Conservation (phyloP, 805 yeast species). For the Lipomyces lipofer region DNA sequence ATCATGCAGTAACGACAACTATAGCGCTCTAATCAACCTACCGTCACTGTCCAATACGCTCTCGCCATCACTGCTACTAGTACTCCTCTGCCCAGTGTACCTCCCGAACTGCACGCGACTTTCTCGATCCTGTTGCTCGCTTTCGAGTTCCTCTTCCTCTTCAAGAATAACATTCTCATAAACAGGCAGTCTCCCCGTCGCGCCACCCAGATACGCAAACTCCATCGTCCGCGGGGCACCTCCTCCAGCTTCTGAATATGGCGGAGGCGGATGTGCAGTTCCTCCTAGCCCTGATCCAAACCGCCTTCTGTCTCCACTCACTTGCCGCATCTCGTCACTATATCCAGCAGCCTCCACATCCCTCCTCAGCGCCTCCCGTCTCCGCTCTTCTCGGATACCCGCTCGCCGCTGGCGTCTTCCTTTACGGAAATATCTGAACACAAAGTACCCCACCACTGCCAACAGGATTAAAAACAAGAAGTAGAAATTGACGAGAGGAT, state of each 20-base stretch:
- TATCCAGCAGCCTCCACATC: constrained; percentile 19
- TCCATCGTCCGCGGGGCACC: constrained; percentile 10
- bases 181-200: constrained; percentile 7
- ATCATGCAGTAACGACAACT: too few relatives aligned
- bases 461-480: constrained; percentile 22
- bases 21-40: too few relatives aligned
- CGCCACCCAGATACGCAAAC: constrained; percentile 27
- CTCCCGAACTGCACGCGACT: too few relatives aligned
- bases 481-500: constrained; percentile 23
- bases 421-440: constrained; percentile 15
- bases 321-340: constrained; percentile 3
- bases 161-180: constrained; percentile 19
- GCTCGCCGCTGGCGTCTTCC: constrained; percentile 9
- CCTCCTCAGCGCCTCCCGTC: constrained; percentile 19
- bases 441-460: constrained; percentile 22
- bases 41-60: too few relatives aligned
- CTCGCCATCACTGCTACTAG: too few relatives aligned
- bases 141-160: constrained; percentile 2
- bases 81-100: too few relatives aligned
- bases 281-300: not conserved
- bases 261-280: constrained; percentile 22
- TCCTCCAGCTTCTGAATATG: constrained; percentile 8
- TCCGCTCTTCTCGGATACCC: not conserved
- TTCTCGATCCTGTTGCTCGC: too few relatives aligned
- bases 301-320: not conserved